Base-by-base conservation (phyloP, 1,284 basidiomycete species). In the Neonothopanus nambi region DNA sequence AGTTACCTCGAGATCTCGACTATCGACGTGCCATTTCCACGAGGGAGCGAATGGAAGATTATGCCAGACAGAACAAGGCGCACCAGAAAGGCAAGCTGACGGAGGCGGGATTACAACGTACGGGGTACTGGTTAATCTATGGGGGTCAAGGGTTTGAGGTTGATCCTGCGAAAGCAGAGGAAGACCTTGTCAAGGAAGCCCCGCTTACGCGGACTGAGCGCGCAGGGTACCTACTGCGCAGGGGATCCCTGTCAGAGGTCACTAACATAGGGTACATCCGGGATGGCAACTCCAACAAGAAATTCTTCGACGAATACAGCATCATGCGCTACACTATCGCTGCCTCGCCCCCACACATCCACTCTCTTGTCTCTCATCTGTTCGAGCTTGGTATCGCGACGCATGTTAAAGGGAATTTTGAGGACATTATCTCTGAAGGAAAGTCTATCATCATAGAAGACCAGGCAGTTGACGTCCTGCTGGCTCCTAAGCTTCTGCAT, bases 371-470 rank as follows among this genome's bases (percentile, higher is more conserved):
- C 6, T 13, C 8, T 15, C 45, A 28, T 35, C 4, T 47, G 6
- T 49, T 49, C 37, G 48, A 37, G 15, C 36, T 49, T 8, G 48
- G 48, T 20, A 36, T 49, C 20, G 48, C 48, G 7, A 49, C 12
- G 13, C 30, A 49, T 49, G 37, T 35, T 17, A 7, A 7, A 9
- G 36, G 36, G 3, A 38, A 37, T 4, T 49, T 49, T 42, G 30
- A 37, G 17, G 48, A 21, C 24, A 38, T 40, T 3, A 36, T 11
- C 4, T 5, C 5, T 4, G 36, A n/a, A 12, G 9, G 20, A 26
- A 35, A 12, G 12, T 12, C 30, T 12, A 20, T 17, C 17, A 7
- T 13, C 15, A 23, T 5, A 12, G 41, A 20, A 5, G 13, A 3
- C 15, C n/a, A 17, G 7, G 17, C 39, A 13, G 20, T 43, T 3